Percentiles rank a stretch among this genome's conserved stretches.
Conservation (phyloP, 2,329 filamentous ascomycete species). For the Cladophialophora carrionii region DNA sequence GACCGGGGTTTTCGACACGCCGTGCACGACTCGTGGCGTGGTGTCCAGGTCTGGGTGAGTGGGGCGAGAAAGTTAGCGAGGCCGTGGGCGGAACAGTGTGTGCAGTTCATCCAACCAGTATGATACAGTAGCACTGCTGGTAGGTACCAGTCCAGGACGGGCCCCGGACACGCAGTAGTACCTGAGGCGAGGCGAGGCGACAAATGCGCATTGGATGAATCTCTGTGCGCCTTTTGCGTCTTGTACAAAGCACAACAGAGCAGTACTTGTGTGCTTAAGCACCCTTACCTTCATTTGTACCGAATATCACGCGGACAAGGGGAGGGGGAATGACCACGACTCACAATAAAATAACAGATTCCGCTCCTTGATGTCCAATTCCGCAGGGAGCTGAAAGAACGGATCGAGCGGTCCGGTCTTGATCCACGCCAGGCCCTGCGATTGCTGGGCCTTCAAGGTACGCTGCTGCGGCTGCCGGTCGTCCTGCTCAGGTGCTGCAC, state of each 20-base stretch:
- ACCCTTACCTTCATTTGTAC: no score
- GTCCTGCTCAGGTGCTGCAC: background rate
- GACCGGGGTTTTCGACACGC: background rate
- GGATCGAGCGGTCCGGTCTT: conserved; percentile 3
- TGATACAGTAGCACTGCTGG: no score
- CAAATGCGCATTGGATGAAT: no score
- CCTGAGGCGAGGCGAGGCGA: no score
- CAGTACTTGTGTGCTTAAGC: background rate
- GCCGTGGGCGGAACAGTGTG: background rate
- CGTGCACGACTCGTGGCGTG: background rate
- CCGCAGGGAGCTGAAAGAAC: background rate
- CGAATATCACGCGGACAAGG: background rate
- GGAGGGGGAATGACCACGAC: background rate
- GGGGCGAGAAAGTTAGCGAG: background rate
- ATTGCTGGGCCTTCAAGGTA: background rate
- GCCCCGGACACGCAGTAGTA: no score
- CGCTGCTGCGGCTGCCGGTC: background rate
- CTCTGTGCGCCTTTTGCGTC: no score
- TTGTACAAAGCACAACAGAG: no score
- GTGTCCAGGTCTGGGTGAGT: background rate
- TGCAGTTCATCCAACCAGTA: no score
- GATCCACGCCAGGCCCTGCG: conserved; percentile 1
- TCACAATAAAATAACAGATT: conserved; percentile 1
- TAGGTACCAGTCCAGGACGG: no score
- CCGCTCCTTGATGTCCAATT: background rate